These are phyloP conservation scores for Parastagonospora nodorum DNA, from an alignment of 2,329 filamentous ascomycete genomes.

Conservation along the genomic window DNA sequence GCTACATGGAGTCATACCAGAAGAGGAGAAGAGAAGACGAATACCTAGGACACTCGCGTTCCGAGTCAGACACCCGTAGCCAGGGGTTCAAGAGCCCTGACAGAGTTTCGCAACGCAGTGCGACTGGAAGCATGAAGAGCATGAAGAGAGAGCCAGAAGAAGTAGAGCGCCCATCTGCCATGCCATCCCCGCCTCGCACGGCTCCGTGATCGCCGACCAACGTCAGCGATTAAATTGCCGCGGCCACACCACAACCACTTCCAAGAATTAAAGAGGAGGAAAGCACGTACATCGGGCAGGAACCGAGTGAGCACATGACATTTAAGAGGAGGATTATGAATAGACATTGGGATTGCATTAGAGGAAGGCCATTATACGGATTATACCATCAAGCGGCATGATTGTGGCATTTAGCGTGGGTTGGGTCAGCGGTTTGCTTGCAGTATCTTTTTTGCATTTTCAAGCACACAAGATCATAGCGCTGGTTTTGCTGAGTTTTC, in stretches of 20 bases:
- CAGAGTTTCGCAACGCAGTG: conserved; percentile 40
- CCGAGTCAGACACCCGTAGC: conserved; percentile 33
- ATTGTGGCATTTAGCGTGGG: conserved; percentile 48
- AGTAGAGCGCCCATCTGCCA: conserved; percentile 20
- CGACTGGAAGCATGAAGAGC: conserved; percentile 41
- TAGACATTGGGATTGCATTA: conserved; percentile 12
- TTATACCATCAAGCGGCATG: conserved; percentile 31
- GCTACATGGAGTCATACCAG: conserved; percentile 37
- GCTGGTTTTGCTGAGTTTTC: conserved; percentile 24
- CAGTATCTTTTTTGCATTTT: conserved; percentile 24
- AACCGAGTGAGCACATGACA: conserved; percentile 29
- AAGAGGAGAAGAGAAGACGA: conserved; percentile 40
- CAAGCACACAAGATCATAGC: conserved; percentile 35
- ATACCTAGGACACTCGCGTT: conserved; percentile 18
- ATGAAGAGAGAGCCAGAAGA: conserved; percentile 41
- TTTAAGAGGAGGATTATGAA: conserved; percentile 8
- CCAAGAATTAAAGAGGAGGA: conserved; percentile 2
- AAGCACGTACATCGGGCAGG: conserved; percentile 26
- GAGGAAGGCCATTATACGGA: conserved; percentile 13
- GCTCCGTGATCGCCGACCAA: conserved; percentile 13
- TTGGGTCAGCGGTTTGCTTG: conserved; percentile 26
- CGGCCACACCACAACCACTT: neutral
- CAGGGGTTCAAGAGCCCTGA: conserved; percentile 41
- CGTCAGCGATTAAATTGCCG: neutral
- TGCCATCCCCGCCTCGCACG: conserved; percentile 23